Evolutionary conservation across 495 filamentous ascomycete species (phyloP).

Genomic region (Neurospora cerealis): DNA sequence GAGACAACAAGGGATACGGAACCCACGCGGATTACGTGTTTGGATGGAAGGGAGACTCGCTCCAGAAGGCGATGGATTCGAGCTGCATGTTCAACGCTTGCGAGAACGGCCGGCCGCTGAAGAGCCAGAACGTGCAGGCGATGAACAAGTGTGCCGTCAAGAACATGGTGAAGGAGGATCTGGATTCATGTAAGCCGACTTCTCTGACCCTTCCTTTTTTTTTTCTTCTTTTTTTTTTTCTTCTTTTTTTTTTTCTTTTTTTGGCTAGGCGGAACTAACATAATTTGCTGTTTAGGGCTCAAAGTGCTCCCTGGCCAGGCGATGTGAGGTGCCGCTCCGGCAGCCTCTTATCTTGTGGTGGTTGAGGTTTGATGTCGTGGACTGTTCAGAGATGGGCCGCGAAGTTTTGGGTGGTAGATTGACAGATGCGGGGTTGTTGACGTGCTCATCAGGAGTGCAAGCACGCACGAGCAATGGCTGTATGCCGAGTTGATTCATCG

Average conservation of each 20-base stretch:
- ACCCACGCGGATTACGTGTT: constrained; percentile 21
- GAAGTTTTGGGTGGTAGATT: background rate
- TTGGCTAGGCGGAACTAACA: background rate
- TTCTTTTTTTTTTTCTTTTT: background rate
- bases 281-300: background rate
- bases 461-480: background rate
- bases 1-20: constrained; percentile 15
- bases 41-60: constrained; percentile 34
- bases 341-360: background rate
- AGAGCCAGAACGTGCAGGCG: constrained; percentile 31
- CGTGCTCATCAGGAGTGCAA: background rate
- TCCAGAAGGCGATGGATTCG: constrained; percentile 38
- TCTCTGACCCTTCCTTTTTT: background rate
- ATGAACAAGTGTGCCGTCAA: constrained; percentile 37
- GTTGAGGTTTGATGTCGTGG: background rate
- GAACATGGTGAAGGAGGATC: constrained; percentile 32
- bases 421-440: background rate
- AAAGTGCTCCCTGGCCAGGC: background rate
- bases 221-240: background rate
- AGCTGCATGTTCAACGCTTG: constrained; percentile 39
- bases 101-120: constrained; percentile 29
- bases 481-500: background rate
- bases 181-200: constrained; percentile 35
- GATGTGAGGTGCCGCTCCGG: background rate
- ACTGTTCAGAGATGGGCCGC: background rate